Percentiles rank a stretch among this genome's conserved stretches.
Conservation (phyloP, 306 rosid genomes). For the Citrullus mucosospermus region DNA sequence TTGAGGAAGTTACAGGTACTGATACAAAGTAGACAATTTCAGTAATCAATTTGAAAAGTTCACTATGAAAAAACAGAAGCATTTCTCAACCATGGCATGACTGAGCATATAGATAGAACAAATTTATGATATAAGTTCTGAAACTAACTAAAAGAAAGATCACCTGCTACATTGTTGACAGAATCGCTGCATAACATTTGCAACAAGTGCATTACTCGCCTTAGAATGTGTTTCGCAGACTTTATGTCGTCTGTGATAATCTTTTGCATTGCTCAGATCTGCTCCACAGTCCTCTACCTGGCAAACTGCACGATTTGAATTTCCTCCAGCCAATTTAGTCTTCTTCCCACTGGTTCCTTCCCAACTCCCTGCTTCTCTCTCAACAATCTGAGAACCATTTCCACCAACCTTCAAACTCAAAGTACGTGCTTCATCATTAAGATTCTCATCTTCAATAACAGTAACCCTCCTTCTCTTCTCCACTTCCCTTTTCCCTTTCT, state of each 20-base stretch:
- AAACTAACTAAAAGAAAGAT: conserved; percentile 9
- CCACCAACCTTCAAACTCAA: conserved; percentile 63
- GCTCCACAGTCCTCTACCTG: conserved; percentile 87
- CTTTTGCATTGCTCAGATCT: conserved; percentile 74
- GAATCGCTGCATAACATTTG: conserved; percentile 70
- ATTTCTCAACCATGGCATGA: neutral
- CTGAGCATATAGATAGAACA: neutral
- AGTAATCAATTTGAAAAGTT: neutral
- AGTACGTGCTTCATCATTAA: conserved; percentile 36
- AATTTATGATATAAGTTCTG: neutral
- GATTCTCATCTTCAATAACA: conserved; percentile 42
- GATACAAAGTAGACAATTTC: neutral
- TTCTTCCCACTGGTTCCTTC: conserved; percentile 54
- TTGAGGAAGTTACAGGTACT: neutral
- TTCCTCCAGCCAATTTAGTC: conserved; percentile 44
- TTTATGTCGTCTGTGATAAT: conserved; percentile 78
- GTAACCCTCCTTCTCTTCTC: conserved; percentile 59
- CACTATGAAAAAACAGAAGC: neutral
- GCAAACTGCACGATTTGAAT: conserved; percentile 56
- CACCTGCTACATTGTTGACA: conserved; percentile 98
- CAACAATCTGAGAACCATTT: conserved; percentile 25
- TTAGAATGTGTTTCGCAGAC: conserved; percentile 89
- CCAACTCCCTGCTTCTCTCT: conserved; percentile 44
- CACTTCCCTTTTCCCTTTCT: conserved; percentile 44
- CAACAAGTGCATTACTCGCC: conserved; percentile 70